These are phyloP conservation scores for Salix suchowensis DNA, from an alignment of 345 rosid genomes.

Conservation along the genomic window DNA sequence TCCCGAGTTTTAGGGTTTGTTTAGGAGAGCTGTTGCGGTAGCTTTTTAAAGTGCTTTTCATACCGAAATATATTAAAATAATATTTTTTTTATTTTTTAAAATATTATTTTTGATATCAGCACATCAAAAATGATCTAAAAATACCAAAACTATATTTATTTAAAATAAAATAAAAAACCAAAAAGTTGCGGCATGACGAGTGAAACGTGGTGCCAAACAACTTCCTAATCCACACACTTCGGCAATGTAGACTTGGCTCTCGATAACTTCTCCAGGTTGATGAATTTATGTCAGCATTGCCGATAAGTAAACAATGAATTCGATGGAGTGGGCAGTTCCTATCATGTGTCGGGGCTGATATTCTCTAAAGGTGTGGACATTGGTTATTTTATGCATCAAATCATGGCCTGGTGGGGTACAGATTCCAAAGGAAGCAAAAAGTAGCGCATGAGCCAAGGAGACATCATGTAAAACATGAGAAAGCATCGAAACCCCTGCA, in stretches of 20 bases:
- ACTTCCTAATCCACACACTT: neutral
- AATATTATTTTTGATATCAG: too few species aligned
- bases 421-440: constrained; percentile 29
- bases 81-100: too few species aligned
- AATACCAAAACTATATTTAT: too few species aligned
- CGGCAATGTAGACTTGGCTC: neutral
- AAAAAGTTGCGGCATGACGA: too few species aligned
- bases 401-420: constrained; percentile 7
- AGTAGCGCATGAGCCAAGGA: constrained; percentile 30
- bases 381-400: neutral
- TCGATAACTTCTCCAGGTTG: neutral
- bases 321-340: neutral
- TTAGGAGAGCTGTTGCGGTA: too few species aligned
- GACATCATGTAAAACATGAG: constrained; percentile 25
- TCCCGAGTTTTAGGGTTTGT: neutral
- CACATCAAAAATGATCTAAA: too few species aligned
- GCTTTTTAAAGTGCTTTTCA: too few species aligned
- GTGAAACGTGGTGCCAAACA: too few species aligned
- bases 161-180: too few species aligned
- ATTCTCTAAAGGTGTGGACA: neutral
- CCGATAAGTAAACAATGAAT: neutral
- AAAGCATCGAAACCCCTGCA: constrained; percentile 12
- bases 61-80: too few species aligned
- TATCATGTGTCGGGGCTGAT: neutral
- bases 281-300: neutral